Percentiles rank a stretch among this genome's conserved stretches.
Conservation (phyloP, 306 rosid genomes). For the Cicer arietinum region DNA sequence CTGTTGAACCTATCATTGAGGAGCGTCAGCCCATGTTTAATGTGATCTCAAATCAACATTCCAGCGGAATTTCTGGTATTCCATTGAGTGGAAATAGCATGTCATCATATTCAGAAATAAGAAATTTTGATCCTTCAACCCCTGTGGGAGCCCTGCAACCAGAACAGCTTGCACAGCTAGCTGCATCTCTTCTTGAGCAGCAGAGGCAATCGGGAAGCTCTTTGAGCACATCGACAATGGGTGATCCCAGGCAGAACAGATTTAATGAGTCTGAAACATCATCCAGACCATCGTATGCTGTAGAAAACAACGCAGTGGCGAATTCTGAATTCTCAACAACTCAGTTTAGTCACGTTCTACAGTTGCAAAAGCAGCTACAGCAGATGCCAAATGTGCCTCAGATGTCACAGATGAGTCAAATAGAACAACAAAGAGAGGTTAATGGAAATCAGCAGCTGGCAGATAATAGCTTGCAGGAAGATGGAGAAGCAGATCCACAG, state of each 20-base stretch:
- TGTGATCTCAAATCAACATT: constrained; percentile 48
- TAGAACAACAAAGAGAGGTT: constrained; percentile 64
- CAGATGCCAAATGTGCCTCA: constrained; percentile 48
- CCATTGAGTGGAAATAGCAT: constrained; percentile 48
- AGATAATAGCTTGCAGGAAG: constrained; percentile 53
- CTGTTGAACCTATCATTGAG: constrained; percentile 53
- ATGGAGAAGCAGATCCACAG: constrained; percentile 80
- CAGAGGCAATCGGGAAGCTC: constrained; percentile 67
- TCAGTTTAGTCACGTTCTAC: constrained; percentile 61
- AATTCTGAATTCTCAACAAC: constrained; percentile 58
- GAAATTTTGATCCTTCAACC: constrained; percentile 54
- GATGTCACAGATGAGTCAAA: constrained; percentile 56
- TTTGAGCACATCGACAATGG: constrained; percentile 38
- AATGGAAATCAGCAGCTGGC: constrained; percentile 59
- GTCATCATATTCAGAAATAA: constrained; percentile 51
- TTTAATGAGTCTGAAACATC: constrained; percentile 51
- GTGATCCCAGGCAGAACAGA: constrained; percentile 61
- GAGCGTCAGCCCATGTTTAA: constrained; percentile 55
- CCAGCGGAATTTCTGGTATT: constrained; percentile 56
- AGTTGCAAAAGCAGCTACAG: constrained; percentile 65
- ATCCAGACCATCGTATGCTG: constrained; percentile 49
- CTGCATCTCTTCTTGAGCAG: constrained; percentile 80
- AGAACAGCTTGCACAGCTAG: constrained; percentile 82
- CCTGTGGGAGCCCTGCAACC: constrained; percentile 64
- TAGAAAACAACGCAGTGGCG: constrained; percentile 52